Evolutionary conservation across 257 asterid species (phyloP), one percentile per base, ranked within the genome.

Genomic region (Nicotiana undulata): DNA sequence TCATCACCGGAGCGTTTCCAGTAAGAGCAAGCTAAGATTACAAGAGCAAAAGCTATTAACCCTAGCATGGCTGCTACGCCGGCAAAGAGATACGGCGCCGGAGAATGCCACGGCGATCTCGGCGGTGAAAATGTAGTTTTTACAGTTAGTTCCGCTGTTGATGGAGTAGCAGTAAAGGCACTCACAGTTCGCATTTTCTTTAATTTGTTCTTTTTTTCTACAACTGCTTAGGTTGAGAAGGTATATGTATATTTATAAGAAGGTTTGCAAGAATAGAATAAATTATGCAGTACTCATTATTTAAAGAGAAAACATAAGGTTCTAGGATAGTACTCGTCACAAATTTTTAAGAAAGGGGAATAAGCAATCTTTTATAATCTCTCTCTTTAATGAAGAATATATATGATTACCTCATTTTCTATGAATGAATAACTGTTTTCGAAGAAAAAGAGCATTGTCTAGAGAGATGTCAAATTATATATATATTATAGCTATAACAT

Each of bases 51-150:
- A 55, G 98, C 98, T 52, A 94, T 94, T 80, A 94, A 94, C 1
- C 94, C 93, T 80, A 94, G 82, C 97, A 94, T 90, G 81, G 95
- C 98, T 1, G 98, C 94, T 13, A 94, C 59, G 5, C 98, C 98
- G 3, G 93, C 96, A 82, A 94, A 90, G 9, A 93, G 88, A 87
- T 93, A 93, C 51, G 96, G 95, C 63, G 93, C 94, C 20, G 98
- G 98, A 0, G 97, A 93, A 90, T 91, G 98, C 98, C 98, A 94
- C 58, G 94, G 92, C 6, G 97, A 90, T 53, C 87, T 80, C 12
- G 84, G 18, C 29, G 76, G 53, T 9, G 53, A 67, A n/a, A 70
- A 40, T 6, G 20, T 20, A 0, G 58, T 40, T 70, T 40, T 70
- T 13, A 12, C 20, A 9, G 75, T 34, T 66, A 52, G 7, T 32